Evolutionary conservation across 306 rosid genomes (phyloP).

Genomic region (Glycine tomentella): DNA sequence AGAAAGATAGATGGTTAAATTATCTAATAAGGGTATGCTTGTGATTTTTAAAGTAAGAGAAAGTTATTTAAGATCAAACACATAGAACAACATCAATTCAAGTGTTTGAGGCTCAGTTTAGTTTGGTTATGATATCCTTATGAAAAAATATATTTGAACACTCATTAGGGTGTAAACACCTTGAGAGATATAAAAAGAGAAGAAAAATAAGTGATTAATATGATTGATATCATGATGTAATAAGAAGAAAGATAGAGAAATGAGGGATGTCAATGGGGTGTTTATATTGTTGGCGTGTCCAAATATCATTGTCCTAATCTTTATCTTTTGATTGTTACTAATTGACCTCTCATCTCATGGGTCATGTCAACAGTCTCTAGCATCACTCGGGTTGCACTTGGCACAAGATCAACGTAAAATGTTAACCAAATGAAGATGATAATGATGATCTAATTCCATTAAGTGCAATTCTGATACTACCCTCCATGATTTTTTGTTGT

Average conservation of each 20-base stretch:
- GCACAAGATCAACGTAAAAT: neutral
- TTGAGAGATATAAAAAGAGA: no score
- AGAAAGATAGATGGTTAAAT: neutral
- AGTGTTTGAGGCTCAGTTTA: neutral
- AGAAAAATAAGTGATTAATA: no score
- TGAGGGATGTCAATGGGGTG: no score
- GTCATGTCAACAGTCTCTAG: neutral
- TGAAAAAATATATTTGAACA: no score
- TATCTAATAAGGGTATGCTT: neutral
- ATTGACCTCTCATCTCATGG: neutral
- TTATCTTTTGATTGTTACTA: neutral
- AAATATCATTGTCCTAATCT: neutral
- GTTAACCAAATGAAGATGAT: neutral
- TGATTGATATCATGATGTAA: no score
- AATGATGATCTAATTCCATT: neutral
- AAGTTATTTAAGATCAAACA: no score
- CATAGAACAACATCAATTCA: no score
- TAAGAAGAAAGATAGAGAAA: no score
- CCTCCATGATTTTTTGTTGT: neutral
- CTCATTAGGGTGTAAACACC: no score
- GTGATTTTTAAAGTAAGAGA: neutral
- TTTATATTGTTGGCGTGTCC: no score
- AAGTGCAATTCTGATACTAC: constrained; percentile 6
- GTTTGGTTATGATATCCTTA: neutral
- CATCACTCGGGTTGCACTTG: neutral